Evolutionary conservation across 2,329 filamentous ascomycete species (phyloP), one percentile per base, ranked within the genome.

Genomic region (Fusarium compactum): DNA sequence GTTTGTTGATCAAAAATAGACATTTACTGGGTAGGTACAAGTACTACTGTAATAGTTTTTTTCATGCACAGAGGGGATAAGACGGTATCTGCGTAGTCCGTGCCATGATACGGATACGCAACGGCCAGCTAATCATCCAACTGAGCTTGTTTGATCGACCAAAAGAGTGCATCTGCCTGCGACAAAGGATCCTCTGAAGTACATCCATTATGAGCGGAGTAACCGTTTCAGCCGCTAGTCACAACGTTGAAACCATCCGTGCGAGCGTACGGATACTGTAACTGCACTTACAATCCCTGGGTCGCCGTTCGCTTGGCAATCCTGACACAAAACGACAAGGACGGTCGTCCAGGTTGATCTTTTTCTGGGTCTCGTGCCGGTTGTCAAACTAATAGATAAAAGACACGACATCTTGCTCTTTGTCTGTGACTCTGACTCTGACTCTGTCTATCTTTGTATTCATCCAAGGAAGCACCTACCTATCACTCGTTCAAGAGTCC

Each of bases 221-320:
- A 48, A 58, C 58, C 59, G 72, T 74, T 74, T 74, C 72, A 75
- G 72, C 53, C 65, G 61, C 68, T 71, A 72, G 67, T 69, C 57
- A 46, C 54, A 50, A 58, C 40, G 59, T 70, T 74, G 72, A 74
- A 72, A 75, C 72, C 62, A 71, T 34, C 70, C 70, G 72, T 75
- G 72, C 68, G 70, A 72, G 70, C 66, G 53, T 47, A 24, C 16
- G 22, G 32, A 14, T 30, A 30, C 27, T 27, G 27, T 5, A 29
- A 11, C 11, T 30, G 12, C 34, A 38, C 34, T 38, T 38, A 38
- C 34, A 38, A 18, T 38, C 34, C 34, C 34, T 38, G 34, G 18
- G 18, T 38, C 34, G 34, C 18, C 34, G 34, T n/a, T 38, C 34
- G 34, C 70, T 59, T 65, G 53, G 47, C 56, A 63, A 58, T 60